Conservation (phyloP, 257 asterid species). For the Solanum ahanhuiri region DNA sequence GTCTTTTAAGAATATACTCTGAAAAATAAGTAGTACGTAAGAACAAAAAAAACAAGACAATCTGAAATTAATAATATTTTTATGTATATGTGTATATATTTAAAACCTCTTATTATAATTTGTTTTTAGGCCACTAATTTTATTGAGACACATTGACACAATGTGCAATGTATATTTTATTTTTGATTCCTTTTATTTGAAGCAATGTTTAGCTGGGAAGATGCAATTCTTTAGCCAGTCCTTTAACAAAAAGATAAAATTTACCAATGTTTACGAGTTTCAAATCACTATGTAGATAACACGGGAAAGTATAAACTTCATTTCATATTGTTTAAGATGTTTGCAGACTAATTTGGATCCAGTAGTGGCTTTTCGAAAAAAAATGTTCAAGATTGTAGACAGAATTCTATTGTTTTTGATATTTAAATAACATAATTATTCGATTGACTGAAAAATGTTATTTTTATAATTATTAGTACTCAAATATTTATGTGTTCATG, state of each 20-base stretch:
- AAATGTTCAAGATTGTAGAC: not conserved
- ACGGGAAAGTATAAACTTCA: not conserved
- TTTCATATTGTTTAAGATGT: not conserved
- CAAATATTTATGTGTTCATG: too few species aligned
- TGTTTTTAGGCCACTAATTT: not conserved
- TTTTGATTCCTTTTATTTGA: not conserved
- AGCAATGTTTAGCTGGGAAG: too few species aligned
- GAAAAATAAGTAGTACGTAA: too few species aligned
- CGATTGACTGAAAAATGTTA: not conserved
- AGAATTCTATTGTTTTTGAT: not conserved
- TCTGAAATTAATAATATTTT: too few species aligned
- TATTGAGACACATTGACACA: not conserved
- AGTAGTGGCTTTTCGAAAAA: not conserved
- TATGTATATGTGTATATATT: too few species aligned
- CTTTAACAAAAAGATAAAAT: too few species aligned
- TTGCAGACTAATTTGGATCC: too few species aligned
- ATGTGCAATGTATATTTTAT: too few species aligned
- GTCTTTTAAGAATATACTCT: too few species aligned
- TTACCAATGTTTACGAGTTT: not conserved
- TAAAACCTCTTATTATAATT: not conserved
- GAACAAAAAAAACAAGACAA: not conserved
- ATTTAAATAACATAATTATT: not conserved
- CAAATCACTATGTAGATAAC: too few species aligned
- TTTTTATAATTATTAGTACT: not conserved
- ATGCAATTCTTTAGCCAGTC: too few species aligned